Evolutionary conservation across 2,329 filamentous ascomycete genomes (phyloP).

Genomic region (Hortaea werneckii): DNA sequence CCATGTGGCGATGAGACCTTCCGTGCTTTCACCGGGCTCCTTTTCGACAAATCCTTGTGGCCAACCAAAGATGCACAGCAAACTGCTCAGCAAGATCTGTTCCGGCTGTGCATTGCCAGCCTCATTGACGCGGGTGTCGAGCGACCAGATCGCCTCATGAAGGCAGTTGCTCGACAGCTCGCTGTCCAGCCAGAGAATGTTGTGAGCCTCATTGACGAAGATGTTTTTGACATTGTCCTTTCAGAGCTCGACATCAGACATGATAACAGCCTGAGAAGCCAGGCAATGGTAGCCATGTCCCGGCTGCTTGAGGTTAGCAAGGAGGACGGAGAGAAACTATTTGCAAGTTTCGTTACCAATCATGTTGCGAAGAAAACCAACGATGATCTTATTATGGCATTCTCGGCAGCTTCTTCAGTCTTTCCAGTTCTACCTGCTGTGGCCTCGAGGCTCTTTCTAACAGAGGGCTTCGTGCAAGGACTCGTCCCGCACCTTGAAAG

Average conservation of each 20-base stretch:
- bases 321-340: conserved; percentile 52
- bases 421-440: conserved; percentile 77
- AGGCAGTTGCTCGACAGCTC: conserved; percentile 49
- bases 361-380: conserved; percentile 65
- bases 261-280: conserved; percentile 60
- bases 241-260: conserved; percentile 77
- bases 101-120: conserved; percentile 70
- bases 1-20: conserved; percentile 37
- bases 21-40: conserved; percentile 31
- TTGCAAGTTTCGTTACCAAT: conserved; percentile 64
- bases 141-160: conserved; percentile 49
- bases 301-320: conserved; percentile 72
- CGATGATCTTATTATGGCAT: conserved; percentile 82
- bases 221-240: conserved; percentile 77
- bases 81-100: conserved; percentile 46
- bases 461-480: conserved; percentile 71
- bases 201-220: conserved; percentile 61
- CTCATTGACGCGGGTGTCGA: conserved; percentile 87
- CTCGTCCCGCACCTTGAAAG: conserved; percentile 51
- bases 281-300: conserved; percentile 71
- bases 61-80: conserved; percentile 34
- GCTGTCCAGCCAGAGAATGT: conserved; percentile 43
- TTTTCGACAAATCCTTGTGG: conserved; percentile 35
- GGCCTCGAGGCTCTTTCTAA: conserved; percentile 71
- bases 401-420: conserved; percentile 79